Conservation (phyloP, 768 basidiomycete genomes). For the Xerocomellus chrysenteron region DNA sequence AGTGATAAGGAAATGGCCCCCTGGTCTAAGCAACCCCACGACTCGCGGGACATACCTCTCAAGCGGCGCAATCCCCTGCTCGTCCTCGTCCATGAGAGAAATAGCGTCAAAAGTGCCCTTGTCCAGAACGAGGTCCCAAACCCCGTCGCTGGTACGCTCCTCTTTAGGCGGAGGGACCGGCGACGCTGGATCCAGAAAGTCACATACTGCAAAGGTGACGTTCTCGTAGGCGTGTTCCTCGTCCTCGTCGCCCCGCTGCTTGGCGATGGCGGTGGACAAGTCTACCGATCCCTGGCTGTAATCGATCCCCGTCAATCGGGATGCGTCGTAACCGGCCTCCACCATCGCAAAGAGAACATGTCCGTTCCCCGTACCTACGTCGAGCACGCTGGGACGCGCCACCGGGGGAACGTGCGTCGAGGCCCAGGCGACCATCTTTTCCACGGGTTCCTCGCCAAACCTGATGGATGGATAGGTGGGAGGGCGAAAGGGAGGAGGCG, state of each 20-base stretch:
- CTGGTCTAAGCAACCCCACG: constrained; percentile 55
- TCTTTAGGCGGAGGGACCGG: constrained; percentile 22
- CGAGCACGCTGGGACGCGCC: constrained; percentile 54
- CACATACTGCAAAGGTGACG: constrained; percentile 56
- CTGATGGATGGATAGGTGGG: constrained; percentile 36
- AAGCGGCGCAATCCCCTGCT: constrained; percentile 50
- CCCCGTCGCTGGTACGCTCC: constrained; percentile 3
- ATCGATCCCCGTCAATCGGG: constrained; percentile 64
- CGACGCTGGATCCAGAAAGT: constrained; percentile 63
- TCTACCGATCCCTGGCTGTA: constrained; percentile 73
- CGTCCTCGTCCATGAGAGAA: constrained; percentile 63
- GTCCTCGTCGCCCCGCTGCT: constrained; percentile 30
- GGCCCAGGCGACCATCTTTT: constrained; percentile 81
- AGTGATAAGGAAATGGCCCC: constrained; percentile 75
- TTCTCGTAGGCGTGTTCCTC: not conserved
- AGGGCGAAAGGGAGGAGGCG: not conserved
- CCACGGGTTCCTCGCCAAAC: constrained; percentile 76
- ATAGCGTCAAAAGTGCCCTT: constrained; percentile 92
- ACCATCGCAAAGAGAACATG: constrained; percentile 68
- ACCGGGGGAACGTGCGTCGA: constrained; percentile 51
- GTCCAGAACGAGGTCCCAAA: constrained; percentile 78
- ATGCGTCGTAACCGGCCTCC: constrained; percentile 61
- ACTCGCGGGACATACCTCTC: constrained; percentile 61
- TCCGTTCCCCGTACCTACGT: constrained; percentile 82
- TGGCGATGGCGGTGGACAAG: constrained; percentile 59